Conservation (phyloP, 805 yeast species). For the Vanderwaltozyma tropicalis region DNA sequence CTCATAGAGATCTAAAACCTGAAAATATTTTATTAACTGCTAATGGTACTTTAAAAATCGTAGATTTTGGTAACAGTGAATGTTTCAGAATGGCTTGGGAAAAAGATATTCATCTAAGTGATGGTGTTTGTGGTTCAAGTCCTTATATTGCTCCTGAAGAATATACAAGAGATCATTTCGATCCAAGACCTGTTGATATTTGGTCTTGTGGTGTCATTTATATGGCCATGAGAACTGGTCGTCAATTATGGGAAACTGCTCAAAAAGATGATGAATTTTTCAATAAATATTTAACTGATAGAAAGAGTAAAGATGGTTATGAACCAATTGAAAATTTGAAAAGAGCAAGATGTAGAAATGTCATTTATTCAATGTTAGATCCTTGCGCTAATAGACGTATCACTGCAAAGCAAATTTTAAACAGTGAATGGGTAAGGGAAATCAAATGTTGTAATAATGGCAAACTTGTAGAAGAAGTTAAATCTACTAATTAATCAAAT, state of each 20-base stretch:
- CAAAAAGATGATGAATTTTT: conserved; percentile 73
- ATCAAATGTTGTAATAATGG: conserved; percentile 61
- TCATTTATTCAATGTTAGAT: conserved; percentile 83
- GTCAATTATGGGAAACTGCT: conserved; percentile 86
- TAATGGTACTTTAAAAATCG: conserved; percentile 64
- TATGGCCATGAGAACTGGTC: conserved; percentile 90
- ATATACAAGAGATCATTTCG: conserved; percentile 53
- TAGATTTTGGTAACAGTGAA: conserved; percentile 82
- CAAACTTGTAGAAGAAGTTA: no score
- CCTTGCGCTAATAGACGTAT: conserved; percentile 84
- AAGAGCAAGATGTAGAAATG: conserved; percentile 84
- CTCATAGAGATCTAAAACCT: conserved; percentile 90
- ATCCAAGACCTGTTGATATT: conserved; percentile 72
- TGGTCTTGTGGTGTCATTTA: conserved; percentile 93
- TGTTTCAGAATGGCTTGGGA: conserved; percentile 85
- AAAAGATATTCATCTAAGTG: conserved; percentile 51
- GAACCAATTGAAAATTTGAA: conserved; percentile 83
- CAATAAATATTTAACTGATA: conserved; percentile 58
- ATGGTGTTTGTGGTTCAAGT: conserved; percentile 74
- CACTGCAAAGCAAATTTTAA: conserved; percentile 76
- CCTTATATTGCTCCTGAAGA: conserved; percentile 93
- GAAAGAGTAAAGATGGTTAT: conserved; percentile 78
- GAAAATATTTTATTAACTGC: conserved; percentile 76
- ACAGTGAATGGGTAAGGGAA: conserved; percentile 93
- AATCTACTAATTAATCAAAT: no score